Conservation (phyloP, 345 rosid genomes). For the Acer negundo region DNA sequence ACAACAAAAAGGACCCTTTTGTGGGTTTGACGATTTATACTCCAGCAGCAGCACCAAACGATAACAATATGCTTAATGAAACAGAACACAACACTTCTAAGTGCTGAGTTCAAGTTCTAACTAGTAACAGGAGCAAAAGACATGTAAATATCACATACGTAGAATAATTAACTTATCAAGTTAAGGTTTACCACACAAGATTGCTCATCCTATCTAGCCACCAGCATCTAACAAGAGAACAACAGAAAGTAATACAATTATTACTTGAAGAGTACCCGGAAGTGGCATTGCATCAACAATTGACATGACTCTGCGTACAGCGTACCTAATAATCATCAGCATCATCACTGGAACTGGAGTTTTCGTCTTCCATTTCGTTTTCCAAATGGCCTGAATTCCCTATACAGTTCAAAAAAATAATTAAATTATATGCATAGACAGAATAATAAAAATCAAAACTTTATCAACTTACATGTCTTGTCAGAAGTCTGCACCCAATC, state of each 20-base stretch:
- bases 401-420: background rate
- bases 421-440: background rate
- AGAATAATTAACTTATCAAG: background rate
- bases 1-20: background rate
- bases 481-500: slow-evolving; percentile 28
- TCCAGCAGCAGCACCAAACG: background rate
- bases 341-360: slow-evolving; percentile 26
- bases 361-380: slow-evolving; percentile 19
- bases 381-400: slow-evolving; percentile 16
- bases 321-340: slow-evolving; percentile 27
- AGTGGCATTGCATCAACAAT: background rate
- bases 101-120: too few species aligned
- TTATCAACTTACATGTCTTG: slow-evolving; percentile 11
- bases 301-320: background rate
- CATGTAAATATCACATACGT: background rate
- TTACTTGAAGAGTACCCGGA: background rate
- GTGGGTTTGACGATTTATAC: background rate
- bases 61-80: background rate
- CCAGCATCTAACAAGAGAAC: background rate
- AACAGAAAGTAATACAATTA: background rate
- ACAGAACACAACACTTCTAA: background rate
- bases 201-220: background rate
- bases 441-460: background rate
- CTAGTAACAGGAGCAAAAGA: background rate
- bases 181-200: background rate